Conservation (phyloP, 257 asterid genomes). For the Schizonepeta tenuifolia region DNA sequence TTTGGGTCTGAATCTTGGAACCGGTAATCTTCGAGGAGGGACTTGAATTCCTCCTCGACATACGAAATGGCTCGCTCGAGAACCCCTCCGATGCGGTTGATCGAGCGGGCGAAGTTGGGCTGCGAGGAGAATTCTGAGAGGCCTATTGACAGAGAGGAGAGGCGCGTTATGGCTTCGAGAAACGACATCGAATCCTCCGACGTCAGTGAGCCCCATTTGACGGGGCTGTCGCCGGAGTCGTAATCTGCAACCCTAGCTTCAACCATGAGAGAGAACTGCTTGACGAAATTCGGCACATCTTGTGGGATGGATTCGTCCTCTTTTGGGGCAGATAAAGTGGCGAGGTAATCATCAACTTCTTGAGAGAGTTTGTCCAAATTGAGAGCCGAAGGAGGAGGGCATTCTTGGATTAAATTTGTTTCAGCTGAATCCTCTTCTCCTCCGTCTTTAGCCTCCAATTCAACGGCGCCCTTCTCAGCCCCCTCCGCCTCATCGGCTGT, state of each 20-base stretch:
- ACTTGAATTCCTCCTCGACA: constrained; percentile 77
- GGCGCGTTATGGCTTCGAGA: constrained; percentile 48
- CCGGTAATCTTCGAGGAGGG: constrained; percentile 57
- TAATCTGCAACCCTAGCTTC: constrained; percentile 68
- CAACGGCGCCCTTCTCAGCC: neutral
- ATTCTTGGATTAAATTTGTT: constrained; percentile 22
- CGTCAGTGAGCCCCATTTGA: constrained; percentile 53
- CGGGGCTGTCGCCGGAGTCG: constrained; percentile 45
- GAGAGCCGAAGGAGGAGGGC: constrained; percentile 59
- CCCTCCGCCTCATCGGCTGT: neutral
- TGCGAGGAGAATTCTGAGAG: constrained; percentile 53
- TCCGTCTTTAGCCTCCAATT: constrained; percentile 23
- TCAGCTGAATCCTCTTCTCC: constrained; percentile 24
- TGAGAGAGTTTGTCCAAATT: constrained; percentile 69
- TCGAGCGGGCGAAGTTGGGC: constrained; percentile 55
- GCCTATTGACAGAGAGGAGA: constrained; percentile 44
- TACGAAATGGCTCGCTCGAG: constrained; percentile 72
- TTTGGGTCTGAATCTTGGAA: constrained; percentile 18
- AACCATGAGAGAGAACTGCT: constrained; percentile 67
- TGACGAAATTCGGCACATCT: constrained; percentile 61
- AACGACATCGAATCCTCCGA: constrained; percentile 54
- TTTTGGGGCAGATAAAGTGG: constrained; percentile 32
- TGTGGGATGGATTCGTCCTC: constrained; percentile 42
- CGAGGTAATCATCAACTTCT: constrained; percentile 67
- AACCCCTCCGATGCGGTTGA: constrained; percentile 67